A percentile compares a stretch with the other conserved stretches of the same genome.
phyloP scores from a whole-genome alignment of 1,284 basidiomycete genomes.

The Vanrija humicola region DNA sequence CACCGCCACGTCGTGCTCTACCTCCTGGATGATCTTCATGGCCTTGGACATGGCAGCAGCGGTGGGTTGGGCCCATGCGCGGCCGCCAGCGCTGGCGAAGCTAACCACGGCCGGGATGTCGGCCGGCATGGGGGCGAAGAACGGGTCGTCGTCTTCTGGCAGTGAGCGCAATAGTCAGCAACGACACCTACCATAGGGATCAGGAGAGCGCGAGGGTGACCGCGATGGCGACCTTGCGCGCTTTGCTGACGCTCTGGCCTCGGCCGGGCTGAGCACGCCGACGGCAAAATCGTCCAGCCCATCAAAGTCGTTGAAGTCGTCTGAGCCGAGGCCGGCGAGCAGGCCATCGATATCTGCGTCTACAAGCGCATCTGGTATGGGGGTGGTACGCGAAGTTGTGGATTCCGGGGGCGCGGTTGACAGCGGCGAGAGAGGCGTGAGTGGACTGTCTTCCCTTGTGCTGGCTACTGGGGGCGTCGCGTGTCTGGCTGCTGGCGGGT shows the following conservation, averaged over 20 bases:
- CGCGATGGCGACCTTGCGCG: background rate
- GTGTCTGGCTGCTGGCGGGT: no score
- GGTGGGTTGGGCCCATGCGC: constrained; percentile 25
- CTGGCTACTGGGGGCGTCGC: no score
- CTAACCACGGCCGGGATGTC: constrained; percentile 20
- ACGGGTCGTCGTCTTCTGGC: constrained; percentile 6
- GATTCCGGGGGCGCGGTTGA: background rate
- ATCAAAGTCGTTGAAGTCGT: constrained; percentile 35
- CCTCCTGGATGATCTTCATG: constrained; percentile 20
- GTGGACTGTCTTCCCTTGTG: no score
- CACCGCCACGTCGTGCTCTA: constrained; percentile 11
- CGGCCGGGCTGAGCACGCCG: background rate
- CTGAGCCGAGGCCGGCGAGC: constrained; percentile 30
- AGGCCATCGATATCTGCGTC: constrained; percentile 26
- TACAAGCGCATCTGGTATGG: background rate
- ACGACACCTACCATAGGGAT: background rate
- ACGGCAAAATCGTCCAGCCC: constrained; percentile 17
- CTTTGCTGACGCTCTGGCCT: background rate
- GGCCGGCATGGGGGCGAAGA: constrained; percentile 2
- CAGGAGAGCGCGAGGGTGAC: background rate
- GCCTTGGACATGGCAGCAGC: constrained; percentile 26
- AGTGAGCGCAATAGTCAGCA: background rate
- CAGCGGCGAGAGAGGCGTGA: no score
- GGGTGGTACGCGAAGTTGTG: background rate
- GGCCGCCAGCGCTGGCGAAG: constrained; percentile 32